Evolutionary conservation across 495 filamentous ascomycete genomes (phyloP).

Genomic region (Lasiosphaeria ovina): DNA sequence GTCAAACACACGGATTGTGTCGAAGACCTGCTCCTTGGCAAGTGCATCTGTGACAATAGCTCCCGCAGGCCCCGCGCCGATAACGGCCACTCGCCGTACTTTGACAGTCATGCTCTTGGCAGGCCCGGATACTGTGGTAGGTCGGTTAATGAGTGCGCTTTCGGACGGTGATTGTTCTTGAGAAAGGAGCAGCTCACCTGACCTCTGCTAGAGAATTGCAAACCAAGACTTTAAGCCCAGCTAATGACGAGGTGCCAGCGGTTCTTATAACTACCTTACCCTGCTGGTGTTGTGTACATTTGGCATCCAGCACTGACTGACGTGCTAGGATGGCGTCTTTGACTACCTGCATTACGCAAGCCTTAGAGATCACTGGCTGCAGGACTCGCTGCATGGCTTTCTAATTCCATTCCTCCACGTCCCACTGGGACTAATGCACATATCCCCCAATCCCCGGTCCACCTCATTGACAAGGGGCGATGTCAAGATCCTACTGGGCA

Average conservation of each 20-base stretch:
- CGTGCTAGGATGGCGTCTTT: not conserved
- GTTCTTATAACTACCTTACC: too few relatives aligned
- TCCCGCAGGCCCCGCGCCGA: constrained; percentile 59
- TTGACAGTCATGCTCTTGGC: constrained; percentile 10
- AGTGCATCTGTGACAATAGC: constrained; percentile 60
- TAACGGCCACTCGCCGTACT: constrained; percentile 54
- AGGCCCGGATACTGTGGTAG: not conserved
- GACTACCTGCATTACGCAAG: constrained; percentile 4
- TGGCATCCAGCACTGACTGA: not conserved
- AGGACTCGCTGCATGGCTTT: too few relatives aligned
- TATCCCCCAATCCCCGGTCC: too few relatives aligned
- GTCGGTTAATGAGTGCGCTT: not conserved
- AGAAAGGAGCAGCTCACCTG: too few relatives aligned
- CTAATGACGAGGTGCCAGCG: too few relatives aligned
- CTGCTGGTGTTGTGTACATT: not conserved
- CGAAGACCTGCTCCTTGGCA: constrained; percentile 57
- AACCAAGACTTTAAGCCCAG: too few relatives aligned
- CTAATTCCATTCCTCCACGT: too few relatives aligned
- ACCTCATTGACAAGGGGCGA: too few relatives aligned
- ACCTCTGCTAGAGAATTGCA: too few relatives aligned
- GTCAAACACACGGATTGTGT: constrained; percentile 60
- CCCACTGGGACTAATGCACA: too few relatives aligned
- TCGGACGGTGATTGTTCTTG: too few relatives aligned
- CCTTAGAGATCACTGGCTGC: not conserved
- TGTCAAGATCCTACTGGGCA: too few relatives aligned